Percentiles rank a stretch among this genome's conserved stretches.
phyloP scores from a whole-genome alignment of 2,329 filamentous ascomycete species.

The Pyrenochaeta sp. region DNA sequence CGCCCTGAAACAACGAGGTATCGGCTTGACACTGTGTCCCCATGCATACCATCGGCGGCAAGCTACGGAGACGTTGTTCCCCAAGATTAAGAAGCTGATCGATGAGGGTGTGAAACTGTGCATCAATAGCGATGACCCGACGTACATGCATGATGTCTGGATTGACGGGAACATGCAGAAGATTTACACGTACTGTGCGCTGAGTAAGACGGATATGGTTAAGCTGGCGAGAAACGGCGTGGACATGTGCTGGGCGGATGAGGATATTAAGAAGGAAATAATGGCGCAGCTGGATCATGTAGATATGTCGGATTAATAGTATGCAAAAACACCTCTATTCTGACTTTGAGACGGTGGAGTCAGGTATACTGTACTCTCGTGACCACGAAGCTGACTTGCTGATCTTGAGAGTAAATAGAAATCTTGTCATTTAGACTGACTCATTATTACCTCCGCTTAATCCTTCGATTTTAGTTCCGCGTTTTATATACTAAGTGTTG shows the following conservation, averaged over 20 bases:
- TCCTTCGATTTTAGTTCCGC: no score
- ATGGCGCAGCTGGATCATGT: conserved; percentile 12
- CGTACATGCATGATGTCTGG: conserved; percentile 62
- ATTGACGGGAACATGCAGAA: conserved; percentile 59
- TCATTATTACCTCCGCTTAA: no score
- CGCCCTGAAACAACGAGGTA: conserved; percentile 38
- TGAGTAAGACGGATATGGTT: conserved; percentile 56
- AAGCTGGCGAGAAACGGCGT: conserved; percentile 54
- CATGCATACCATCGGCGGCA: conserved; percentile 47
- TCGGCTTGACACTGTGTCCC: conserved; percentile 55
- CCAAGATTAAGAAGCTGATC: conserved; percentile 50
- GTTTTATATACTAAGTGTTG: no score
- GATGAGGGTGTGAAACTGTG: conserved; percentile 54
- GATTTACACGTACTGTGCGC: conserved; percentile 51
- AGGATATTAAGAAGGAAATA: conserved; percentile 45
- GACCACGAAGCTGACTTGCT: no score
- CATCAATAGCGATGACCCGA: conserved; percentile 60
- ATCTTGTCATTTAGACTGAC: no score
- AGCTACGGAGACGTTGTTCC: conserved; percentile 50
- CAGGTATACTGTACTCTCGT: no score
- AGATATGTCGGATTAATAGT: background rate
- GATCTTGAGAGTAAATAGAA: no score
- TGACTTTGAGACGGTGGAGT: no score
- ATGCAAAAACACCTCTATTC: no score
- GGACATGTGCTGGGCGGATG: conserved; percentile 58